Evolutionary conservation across 495 filamentous ascomycete species (phyloP).

Genomic region (Hypoxylon cercidicola): DNA sequence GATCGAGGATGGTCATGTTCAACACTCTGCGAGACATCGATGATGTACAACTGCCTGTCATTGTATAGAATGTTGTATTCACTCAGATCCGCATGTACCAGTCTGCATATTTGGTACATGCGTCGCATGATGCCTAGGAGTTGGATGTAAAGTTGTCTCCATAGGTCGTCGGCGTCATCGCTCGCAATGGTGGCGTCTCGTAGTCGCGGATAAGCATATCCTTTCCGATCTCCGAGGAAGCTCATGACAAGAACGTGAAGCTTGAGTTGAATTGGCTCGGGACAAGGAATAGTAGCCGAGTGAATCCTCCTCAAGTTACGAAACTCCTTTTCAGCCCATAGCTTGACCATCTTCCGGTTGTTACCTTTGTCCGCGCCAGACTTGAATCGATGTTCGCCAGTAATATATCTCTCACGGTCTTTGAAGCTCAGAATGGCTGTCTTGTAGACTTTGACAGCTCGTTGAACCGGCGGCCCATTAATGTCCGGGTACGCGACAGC

Average conservation of each 20-base stretch:
- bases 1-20: conserved; percentile 95
- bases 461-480: conserved; percentile 59
- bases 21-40: conserved; percentile 96
- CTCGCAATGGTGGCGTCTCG: conserved; percentile 58
- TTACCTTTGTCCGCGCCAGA: conserved; percentile 89
- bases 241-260: conserved; percentile 93
- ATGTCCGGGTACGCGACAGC: conserved; percentile 55
- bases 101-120: conserved; percentile 86
- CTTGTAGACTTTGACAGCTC: conserved; percentile 98
- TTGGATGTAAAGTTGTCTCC: conserved; percentile 81
- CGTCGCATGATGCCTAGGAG: conserved; percentile 88
- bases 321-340: conserved; percentile 99
- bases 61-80: conserved; percentile 98
- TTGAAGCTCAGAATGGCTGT: conserved; percentile 97
- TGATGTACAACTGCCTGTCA: conserved; percentile 84
- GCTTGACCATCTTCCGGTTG: conserved; percentile 93
- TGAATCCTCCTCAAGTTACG: conserved; percentile 88
- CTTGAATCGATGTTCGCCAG: conserved; percentile 82
- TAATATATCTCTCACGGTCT: conserved; percentile 93
- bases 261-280: conserved; percentile 87
- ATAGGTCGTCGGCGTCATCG: conserved; percentile 75
- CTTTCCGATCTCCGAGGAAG: conserved; percentile 88
- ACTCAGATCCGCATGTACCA: conserved; percentile 95
- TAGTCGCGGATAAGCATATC: conserved; percentile 84
- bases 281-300: conserved; percentile 84